Base-by-base conservation (phyloP, 306 rosid genomes). In the Malus sieversii region DNA sequence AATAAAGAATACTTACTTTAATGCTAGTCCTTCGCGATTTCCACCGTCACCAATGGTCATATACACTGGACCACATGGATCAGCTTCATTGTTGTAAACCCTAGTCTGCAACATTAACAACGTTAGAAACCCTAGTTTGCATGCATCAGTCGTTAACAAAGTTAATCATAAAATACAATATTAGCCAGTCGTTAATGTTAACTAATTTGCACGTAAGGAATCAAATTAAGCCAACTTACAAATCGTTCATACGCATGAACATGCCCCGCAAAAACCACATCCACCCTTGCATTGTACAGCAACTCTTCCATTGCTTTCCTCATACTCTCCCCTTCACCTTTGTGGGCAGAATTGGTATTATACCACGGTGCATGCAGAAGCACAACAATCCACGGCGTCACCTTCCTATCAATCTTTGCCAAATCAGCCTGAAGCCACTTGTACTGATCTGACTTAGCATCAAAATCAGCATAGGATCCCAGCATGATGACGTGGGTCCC, bases 241-340 rank as follows among this genome's bases (percentile, higher is more conserved):
- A 91, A 91, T 40, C 92, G 87, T 80, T 91, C 97, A 23, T 91
- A 91, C 0, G 97, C 95, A 86, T 91, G 97, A 82, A 91, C 97
- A 79, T 91, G 97, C 0, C 97, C 94, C 1, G 92, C 75, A 63
- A 89, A 89, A 53, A 91, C 92, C 29, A 87, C 53, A 78, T 91
- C 97, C 51, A 89, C 97, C 7, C 81, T 68, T 0, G 92, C 91
- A 0, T 79, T 8, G 55, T 82, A 91, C 67, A 91, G 75, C 76
- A 89, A 48, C 15, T 85, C 64, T 38, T 91, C 97, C 92, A 91
- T 78, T 11, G 86, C 86, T 12, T 75, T 12, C 59, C 97, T 89
- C 97, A 91, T 91, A 63, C 68, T 58, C n/a, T 91, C 97, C n/a
- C 97, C 97, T 85, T 91, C 97, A 51, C 95, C 95, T 68, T 87